A percentile compares a stretch with the other conserved stretches of the same genome.
Evolutionary conservation across 2,329 filamentous ascomycete species (phyloP).

Genomic region (Paradendryphiella salina): DNA sequence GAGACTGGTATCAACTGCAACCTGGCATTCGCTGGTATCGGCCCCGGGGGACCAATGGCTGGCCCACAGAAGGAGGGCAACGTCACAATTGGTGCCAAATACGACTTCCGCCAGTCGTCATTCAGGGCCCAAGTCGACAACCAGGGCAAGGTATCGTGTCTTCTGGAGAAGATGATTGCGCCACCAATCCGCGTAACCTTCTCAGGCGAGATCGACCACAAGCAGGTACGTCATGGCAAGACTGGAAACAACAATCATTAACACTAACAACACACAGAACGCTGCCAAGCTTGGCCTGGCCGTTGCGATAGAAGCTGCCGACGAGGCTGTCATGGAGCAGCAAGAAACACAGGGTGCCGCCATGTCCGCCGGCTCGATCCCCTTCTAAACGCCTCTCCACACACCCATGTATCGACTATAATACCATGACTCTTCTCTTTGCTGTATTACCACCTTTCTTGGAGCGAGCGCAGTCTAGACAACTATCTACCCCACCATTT

Average conservation of each 20-base stretch:
- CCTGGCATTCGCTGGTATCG: slow-evolving; percentile 71
- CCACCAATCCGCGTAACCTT: slow-evolving; percentile 92
- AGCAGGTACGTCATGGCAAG: slow-evolving; percentile 70
- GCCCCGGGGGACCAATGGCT: slow-evolving; percentile 65
- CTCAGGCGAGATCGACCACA: slow-evolving; percentile 94
- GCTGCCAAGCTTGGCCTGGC: slow-evolving; percentile 92
- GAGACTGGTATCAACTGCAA: slow-evolving; percentile 96
- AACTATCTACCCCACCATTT: slow-evolving; percentile 29
- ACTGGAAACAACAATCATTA: not conserved
- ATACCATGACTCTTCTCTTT: slow-evolving; percentile 46
- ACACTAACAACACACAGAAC: slow-evolving; percentile 63
- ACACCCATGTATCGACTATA: slow-evolving; percentile 38
- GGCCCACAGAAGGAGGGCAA: slow-evolving; percentile 81
- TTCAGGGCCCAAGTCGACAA: slow-evolving; percentile 97
- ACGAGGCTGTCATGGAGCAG: slow-evolving; percentile 49
- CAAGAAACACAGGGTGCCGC: slow-evolving; percentile 40
- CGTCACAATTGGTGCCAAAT: slow-evolving; percentile 92
- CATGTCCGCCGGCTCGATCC: slow-evolving; percentile 40
- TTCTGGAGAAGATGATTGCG: slow-evolving; percentile 94
- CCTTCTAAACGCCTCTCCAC: slow-evolving; percentile 43
- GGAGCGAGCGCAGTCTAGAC: slow-evolving; percentile 30
- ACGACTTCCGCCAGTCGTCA: slow-evolving; percentile 93
- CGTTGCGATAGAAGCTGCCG: slow-evolving; percentile 64
- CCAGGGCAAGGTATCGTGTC: slow-evolving; percentile 86
- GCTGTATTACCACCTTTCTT: slow-evolving; percentile 48